Percentiles rank a stretch among this genome's conserved stretches.
phyloP scores from a whole-genome alignment of 2,329 filamentous ascomycete species.

The Calonectria pauciramosa region DNA sequence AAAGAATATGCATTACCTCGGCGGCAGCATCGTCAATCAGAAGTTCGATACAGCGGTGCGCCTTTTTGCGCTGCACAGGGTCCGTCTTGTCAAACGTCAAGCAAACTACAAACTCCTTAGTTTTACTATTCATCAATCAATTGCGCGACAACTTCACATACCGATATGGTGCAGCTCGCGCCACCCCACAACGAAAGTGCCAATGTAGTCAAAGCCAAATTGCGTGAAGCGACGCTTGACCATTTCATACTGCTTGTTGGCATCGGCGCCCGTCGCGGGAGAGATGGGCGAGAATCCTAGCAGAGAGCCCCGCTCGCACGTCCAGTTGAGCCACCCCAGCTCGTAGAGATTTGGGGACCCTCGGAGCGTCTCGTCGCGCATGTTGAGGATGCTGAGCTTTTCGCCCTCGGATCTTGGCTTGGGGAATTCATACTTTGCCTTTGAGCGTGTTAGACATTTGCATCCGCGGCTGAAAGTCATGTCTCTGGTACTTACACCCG shows the following conservation, averaged over 20 bases:
- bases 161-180: constrained; percentile 22
- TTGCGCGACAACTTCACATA: background rate
- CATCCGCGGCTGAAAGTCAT: too few species aligned
- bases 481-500: background rate
- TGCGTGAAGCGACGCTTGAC: constrained; percentile 2
- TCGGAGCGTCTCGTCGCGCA: background rate
- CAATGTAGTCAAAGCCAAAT: constrained; percentile 22
- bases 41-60: background rate
- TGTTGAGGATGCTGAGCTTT: background rate
- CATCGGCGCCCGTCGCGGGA: background rate
- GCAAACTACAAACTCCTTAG: background rate
- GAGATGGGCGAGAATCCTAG: constrained; percentile 11
- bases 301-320: background rate
- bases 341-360: background rate
- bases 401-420: background rate
- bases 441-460: background rate
- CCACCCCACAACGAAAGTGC: constrained; percentile 20
- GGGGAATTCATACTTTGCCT: background rate
- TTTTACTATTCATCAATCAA: background rate
- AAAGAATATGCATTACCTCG: background rate
- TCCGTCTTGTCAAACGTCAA: background rate
- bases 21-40: constrained; percentile 4
- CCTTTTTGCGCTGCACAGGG: background rate
- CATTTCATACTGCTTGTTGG: constrained; percentile 12
- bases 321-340: background rate